Evolutionary conservation across 345 rosid genomes (phyloP).

Genomic region (Aquilaria malaccensis): DNA sequence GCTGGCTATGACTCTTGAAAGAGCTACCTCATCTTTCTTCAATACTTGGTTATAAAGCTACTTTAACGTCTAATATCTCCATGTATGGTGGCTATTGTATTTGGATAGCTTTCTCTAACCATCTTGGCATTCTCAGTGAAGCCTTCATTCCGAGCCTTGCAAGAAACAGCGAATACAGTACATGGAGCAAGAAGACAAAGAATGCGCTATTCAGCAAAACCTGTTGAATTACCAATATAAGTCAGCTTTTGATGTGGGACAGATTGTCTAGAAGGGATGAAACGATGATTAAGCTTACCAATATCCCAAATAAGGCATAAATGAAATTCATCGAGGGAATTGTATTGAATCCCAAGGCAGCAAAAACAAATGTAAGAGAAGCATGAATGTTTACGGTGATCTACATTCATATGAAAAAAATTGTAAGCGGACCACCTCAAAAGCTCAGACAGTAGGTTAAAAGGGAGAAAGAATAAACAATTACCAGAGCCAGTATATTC

Average conservation of each 20-base stretch:
- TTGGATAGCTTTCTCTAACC: constrained; percentile 72
- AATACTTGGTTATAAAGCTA: no score
- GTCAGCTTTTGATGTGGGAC: background rate
- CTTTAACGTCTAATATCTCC: no score
- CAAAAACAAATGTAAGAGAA: constrained; percentile 55
- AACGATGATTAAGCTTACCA: constrained; percentile 39
- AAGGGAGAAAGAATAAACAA: constrained; percentile 1
- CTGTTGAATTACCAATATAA: constrained; percentile 29
- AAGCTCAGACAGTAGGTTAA: background rate
- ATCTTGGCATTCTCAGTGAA: constrained; percentile 62
- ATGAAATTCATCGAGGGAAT: constrained; percentile 77
- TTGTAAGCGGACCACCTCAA: constrained; percentile 4
- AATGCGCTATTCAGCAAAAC: constrained; percentile 74
- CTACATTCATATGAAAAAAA: constrained; percentile 32
- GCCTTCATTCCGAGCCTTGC: constrained; percentile 73
- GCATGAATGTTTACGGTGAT: constrained; percentile 91
- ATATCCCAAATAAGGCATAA: constrained; percentile 62
- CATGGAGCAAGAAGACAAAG: constrained; percentile 77
- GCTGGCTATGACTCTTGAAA: no score
- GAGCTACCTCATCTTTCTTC: background rate
- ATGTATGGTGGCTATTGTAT: background rate
- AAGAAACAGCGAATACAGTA: constrained; percentile 69
- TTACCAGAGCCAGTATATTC: constrained; percentile 85
- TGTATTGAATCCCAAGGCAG: constrained; percentile 66
- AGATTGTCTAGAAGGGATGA: background rate